Base-by-base conservation (phyloP, 331 rosid genomes). In the Rhamnella rubrinervis region DNA sequence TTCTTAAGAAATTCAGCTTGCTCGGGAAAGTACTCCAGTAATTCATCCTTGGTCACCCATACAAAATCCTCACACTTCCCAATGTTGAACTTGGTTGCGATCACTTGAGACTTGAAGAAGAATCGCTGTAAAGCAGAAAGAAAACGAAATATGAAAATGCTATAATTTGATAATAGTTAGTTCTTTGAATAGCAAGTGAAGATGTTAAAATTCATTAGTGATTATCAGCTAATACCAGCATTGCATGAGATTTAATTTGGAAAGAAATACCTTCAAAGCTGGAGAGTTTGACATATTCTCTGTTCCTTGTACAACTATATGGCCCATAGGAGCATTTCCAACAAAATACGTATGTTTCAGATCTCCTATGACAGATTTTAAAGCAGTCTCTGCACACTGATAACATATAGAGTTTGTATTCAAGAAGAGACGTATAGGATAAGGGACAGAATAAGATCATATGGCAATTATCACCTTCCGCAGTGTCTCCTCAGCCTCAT, bases 311-410 rank as follows among this genome's bases (percentile, higher is more conserved):
- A 76, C 69, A 28, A 73, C 84, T 88, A 86, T 81, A 80, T 92
- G 93, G 66, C 55, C 96, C 91, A 92, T 90, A 55, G 97, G 98
- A 66, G 97, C 96, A 85, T 86, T 93, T 73, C 98, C 98, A 50
- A 88, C 96, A 81, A 93, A 93, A 86, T 93, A 90, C 47, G 92
- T 90, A 68, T 79, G 70, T 59, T 93, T 83, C 59, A 93, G 90
- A 71, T 88, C 96, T 63, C 98, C 96, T 74, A 93, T 4, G 75
- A 87, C 82, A 50, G 91, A 84, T 78, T 85, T 21, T 73, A 93
- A 70, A 18, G 97, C 97, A 71, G 96, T 80, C 61, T 88, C 98
- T 19, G 98, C 97, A 74, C 98, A 90, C 97, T 88, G 89, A 61
- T 76, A 76, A 80, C 26, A 67, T 39, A 21, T 37, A 11, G 44